A percentile compares a stretch with the other conserved stretches of the same genome.
phyloP scores from a whole-genome alignment of 306 rosid species.

The Acacia acuminata region DNA sequence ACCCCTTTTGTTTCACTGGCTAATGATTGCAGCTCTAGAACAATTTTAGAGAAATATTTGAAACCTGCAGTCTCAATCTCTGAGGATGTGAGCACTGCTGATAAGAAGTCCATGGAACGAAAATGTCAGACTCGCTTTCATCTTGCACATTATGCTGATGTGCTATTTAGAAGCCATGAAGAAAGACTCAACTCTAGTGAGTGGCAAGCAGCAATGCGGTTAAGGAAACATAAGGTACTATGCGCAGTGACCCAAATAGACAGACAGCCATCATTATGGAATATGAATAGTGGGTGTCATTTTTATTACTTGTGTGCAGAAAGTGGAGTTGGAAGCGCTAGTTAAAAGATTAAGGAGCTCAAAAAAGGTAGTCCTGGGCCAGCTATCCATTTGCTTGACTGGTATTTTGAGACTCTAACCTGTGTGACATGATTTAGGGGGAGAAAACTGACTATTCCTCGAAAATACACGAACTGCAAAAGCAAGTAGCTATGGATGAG shows the following conservation, averaged over 20 bases:
- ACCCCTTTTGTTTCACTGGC: constrained; percentile 23
- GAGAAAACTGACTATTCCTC: constrained; percentile 75
- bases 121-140: constrained; percentile 80
- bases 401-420: constrained; percentile 23
- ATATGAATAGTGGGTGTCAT: constrained; percentile 9
- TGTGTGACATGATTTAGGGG: constrained; percentile 51
- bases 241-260: constrained; percentile 19
- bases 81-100: constrained; percentile 55
- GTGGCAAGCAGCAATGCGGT: constrained; percentile 91
- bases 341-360: constrained; percentile 68
- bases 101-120: constrained; percentile 58
- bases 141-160: constrained; percentile 95
- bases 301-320: constrained; percentile 48
- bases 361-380: constrained; percentile 52
- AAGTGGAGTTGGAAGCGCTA: constrained; percentile 81
- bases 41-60: constrained; percentile 87
- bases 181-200: constrained; percentile 86
- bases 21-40: constrained; percentile 79
- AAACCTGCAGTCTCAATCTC: constrained; percentile 87
- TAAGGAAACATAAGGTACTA: constrained; percentile 88
- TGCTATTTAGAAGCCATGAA: constrained; percentile 83
- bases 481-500: constrained; percentile 87
- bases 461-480: constrained; percentile 89
- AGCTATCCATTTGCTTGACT: constrained; percentile 6
- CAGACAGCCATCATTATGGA: not conserved